Evolutionary conservation across 2,329 filamentous ascomycete species (phyloP).

Genomic region (Arthroderma sp.): DNA sequence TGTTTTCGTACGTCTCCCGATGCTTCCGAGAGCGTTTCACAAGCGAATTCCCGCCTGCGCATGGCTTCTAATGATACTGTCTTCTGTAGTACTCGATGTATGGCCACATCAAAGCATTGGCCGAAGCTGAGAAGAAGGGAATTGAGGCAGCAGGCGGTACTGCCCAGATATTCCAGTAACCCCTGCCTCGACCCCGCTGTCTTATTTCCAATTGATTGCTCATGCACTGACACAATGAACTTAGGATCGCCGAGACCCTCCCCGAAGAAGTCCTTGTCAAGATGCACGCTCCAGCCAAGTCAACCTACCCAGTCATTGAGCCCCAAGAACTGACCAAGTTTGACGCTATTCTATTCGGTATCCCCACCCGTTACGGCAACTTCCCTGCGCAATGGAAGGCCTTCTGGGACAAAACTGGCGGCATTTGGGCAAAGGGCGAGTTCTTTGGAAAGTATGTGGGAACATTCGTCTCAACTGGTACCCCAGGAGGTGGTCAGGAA

Average conservation of each 20-base stretch:
- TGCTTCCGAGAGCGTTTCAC: constrained; percentile 3
- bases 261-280: constrained; percentile 68
- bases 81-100: constrained; percentile 71
- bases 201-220: neutral
- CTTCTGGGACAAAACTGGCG: constrained; percentile 75
- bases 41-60: neutral
- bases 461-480: constrained; percentile 79
- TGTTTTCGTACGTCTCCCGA: constrained; percentile 56
- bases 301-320: constrained; percentile 52
- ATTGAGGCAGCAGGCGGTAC: constrained; percentile 76
- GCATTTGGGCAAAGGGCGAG: constrained; percentile 65
- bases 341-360: constrained; percentile 83
- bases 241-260: constrained; percentile 72
- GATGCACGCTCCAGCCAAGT: constrained; percentile 79
- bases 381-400: constrained; percentile 91
- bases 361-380: constrained; percentile 93
- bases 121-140: constrained; percentile 81
- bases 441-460: constrained; percentile 84
- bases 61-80: neutral
- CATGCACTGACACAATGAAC: neutral
- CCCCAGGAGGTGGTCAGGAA: constrained; percentile 83
- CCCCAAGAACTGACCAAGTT: constrained; percentile 56
- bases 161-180: constrained; percentile 70
- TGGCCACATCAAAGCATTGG: constrained; percentile 74
- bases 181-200: neutral